Conservation (phyloP, 495 filamentous ascomycete species). For the Usnea hakonensis region DNA sequence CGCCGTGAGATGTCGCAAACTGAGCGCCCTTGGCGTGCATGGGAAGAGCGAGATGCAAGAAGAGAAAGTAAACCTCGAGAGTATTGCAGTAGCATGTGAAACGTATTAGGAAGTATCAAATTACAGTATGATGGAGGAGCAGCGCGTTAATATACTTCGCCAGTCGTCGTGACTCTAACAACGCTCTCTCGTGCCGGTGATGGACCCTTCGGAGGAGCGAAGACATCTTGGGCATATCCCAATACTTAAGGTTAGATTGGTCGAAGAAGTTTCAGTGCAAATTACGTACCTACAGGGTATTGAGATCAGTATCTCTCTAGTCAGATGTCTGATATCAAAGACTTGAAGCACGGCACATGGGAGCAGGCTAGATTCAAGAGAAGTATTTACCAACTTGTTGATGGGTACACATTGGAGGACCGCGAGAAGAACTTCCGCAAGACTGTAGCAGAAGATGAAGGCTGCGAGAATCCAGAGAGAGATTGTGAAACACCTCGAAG, state of each 20-base stretch:
- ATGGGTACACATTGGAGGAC: background rate
- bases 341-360: background rate
- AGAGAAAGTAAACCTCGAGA: background rate
- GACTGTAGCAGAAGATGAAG: background rate
- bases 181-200: background rate
- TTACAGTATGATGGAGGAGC: background rate
- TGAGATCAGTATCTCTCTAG: background rate
- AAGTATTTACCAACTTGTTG: background rate
- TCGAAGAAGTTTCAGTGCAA: no score
- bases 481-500: background rate
- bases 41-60: background rate
- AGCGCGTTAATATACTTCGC: background rate
- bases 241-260: background rate
- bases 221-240: no score
- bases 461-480: background rate
- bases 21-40: background rate
- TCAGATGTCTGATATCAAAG: background rate
- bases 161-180: background rate
- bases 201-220: background rate
- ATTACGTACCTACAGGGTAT: background rate
- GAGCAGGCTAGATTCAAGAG: background rate
- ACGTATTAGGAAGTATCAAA: no score
- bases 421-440: background rate
- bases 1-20: background rate
- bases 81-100: background rate